Conservation (phyloP, 2,329 filamentous ascomycete genomes). For the Truncatella angustata region DNA sequence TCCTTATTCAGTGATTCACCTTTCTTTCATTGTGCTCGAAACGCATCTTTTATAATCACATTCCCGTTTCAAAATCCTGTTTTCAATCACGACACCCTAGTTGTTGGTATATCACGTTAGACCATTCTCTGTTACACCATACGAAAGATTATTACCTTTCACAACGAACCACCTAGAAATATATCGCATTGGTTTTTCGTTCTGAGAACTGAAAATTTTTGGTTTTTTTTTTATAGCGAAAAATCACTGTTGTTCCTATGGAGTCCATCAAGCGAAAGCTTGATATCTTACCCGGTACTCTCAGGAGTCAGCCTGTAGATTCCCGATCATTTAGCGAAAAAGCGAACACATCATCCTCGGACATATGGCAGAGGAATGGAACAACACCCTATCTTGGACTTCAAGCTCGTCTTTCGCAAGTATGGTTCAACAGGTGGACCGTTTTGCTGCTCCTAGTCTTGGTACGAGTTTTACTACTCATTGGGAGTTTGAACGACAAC, state of each 20-base stretch:
- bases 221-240: neutral
- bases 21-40: constrained; percentile 7
- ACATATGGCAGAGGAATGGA: constrained; percentile 7
- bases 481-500: constrained; percentile 69
- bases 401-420: constrained; percentile 83
- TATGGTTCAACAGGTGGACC: constrained; percentile 98
- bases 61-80: constrained; percentile 7
- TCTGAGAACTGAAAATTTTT: too few species aligned
- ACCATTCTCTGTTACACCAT: too few species aligned
- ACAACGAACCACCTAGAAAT: neutral
- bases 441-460: constrained; percentile 84
- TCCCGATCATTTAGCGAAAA: neutral
- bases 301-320: neutral
- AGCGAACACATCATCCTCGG: neutral
- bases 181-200: too few species aligned
- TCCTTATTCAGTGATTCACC: constrained; percentile 8
- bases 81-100: neutral
- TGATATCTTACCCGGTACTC: neutral
- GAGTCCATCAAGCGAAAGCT: constrained; percentile 1
- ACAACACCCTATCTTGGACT: constrained; percentile 88
- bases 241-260: neutral
- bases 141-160: neutral
- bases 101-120: too few species aligned
- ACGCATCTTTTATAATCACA: constrained; percentile 8
- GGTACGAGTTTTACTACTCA: constrained; percentile 73